Evolutionary conservation across 179 eudicot genomes (phyloP).

Genomic region (Beta macrorhiza): DNA sequence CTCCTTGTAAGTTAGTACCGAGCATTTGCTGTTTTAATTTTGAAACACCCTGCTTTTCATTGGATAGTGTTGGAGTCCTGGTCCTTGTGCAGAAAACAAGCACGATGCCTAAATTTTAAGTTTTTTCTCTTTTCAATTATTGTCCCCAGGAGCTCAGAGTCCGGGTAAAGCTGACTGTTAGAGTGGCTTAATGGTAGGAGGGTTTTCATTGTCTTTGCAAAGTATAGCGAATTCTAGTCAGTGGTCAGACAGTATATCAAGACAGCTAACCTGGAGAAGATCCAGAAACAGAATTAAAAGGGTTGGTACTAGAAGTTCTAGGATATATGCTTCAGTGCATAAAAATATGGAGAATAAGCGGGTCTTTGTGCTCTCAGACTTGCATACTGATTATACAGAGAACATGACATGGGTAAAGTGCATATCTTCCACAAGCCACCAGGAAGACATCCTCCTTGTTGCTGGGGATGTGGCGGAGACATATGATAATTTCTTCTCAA

Average conservation of each 20-base stretch:
- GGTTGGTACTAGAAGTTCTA: constrained; percentile 29
- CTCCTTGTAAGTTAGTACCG: neutral
- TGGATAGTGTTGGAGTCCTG: neutral
- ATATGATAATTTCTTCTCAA: constrained; percentile 40
- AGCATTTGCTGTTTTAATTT: neutral
- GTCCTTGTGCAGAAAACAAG: neutral
- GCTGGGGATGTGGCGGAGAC: constrained; percentile 82
- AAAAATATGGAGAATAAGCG: constrained; percentile 31
- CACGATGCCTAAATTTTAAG: neutral
- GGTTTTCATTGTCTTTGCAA: constrained; percentile 33
- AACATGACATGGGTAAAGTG: constrained; percentile 61
- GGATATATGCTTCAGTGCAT: constrained; percentile 27
- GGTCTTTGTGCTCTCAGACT: constrained; percentile 61
- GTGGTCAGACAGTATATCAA: constrained; percentile 18
- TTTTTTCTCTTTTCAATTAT: neutral
- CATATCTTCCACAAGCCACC: constrained; percentile 38
- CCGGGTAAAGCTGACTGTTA: neutral
- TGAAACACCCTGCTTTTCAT: neutral
- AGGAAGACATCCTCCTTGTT: constrained; percentile 53
- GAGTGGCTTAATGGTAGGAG: constrained; percentile 33
- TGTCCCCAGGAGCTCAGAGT: neutral
- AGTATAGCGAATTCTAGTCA: constrained; percentile 24
- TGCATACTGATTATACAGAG: constrained; percentile 71
- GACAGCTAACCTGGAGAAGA: constrained; percentile 15
- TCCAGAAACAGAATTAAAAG: constrained; percentile 19